These are phyloP conservation scores for Pseudogymnoascus verrucosus DNA, from an alignment of 2,329 filamentous ascomycete genomes.

Conservation along the genomic window DNA sequence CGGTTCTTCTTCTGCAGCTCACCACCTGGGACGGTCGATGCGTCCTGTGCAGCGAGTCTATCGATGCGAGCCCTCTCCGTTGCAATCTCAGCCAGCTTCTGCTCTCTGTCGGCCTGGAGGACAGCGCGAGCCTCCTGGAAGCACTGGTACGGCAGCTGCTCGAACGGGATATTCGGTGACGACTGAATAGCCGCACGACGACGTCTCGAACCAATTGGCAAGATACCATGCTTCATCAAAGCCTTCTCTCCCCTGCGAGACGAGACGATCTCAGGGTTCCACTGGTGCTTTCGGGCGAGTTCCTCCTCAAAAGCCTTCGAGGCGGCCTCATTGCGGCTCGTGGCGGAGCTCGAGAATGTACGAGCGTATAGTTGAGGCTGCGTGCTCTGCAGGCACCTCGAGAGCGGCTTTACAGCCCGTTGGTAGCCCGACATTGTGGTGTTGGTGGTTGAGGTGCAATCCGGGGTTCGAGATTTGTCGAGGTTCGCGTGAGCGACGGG, in stretches of 20 bases:
- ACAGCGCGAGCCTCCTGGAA: slow-evolving; percentile 93
- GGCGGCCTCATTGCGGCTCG: slow-evolving; percentile 27
- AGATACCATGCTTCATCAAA: slow-evolving; percentile 59
- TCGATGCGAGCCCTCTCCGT: slow-evolving; percentile 61
- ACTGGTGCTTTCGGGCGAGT: slow-evolving; percentile 31
- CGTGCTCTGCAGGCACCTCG: slow-evolving; percentile 42
- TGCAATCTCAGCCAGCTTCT: slow-evolving; percentile 70
- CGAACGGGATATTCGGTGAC: slow-evolving; percentile 66
- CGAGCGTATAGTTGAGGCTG: slow-evolving; percentile 22
- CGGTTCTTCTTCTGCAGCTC: slow-evolving; percentile 56
- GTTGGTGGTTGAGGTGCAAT: neutral
- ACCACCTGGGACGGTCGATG: slow-evolving; percentile 51
- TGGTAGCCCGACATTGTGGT: slow-evolving; percentile 50
- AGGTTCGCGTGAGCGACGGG: slow-evolving; percentile 12
- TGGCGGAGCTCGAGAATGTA: slow-evolving; percentile 25
- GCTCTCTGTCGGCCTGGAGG: slow-evolving; percentile 66
- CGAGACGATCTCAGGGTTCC: slow-evolving; percentile 63
- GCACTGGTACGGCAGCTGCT: slow-evolving; percentile 91
- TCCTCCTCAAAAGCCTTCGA: slow-evolving; percentile 28
- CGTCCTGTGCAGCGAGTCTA: slow-evolving; percentile 51
- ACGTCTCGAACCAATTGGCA: slow-evolving; percentile 76
- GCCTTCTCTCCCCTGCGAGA: slow-evolving; percentile 56
- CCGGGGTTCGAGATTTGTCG: slow-evolving; percentile 4
- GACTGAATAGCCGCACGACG: slow-evolving; percentile 65
- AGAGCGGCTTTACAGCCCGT: slow-evolving; percentile 49